These are phyloP conservation scores for Sphagnum tenellum DNA, from an alignment of 225 moss, liverwort and hornwort species.

Conservation along the genomic window DNA sequence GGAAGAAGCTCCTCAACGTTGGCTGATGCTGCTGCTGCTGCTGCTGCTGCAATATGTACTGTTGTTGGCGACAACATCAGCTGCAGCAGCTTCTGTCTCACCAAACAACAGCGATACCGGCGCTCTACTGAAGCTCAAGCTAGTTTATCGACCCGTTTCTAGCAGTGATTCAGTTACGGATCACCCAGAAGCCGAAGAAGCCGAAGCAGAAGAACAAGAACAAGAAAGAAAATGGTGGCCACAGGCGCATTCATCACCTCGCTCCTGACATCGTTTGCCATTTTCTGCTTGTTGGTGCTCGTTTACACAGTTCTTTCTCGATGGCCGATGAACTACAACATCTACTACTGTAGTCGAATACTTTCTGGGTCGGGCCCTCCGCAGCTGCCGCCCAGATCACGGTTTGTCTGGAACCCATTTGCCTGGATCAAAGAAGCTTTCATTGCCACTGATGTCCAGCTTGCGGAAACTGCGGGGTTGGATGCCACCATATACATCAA, in stretches of 20 bases:
- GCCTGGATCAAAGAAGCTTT: constrained; percentile 36
- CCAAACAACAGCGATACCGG: too few species aligned
- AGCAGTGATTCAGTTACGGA: too few species aligned
- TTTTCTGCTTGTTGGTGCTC: constrained; percentile 32
- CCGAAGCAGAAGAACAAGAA: too few species aligned
- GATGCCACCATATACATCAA: constrained; percentile 59
- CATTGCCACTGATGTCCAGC: constrained; percentile 32
- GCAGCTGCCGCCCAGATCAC: background rate
- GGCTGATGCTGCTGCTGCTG: too few species aligned
- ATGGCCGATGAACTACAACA: constrained; percentile 31
- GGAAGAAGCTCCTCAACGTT: too few species aligned
- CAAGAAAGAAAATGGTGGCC: constrained; percentile 25
- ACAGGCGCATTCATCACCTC: constrained; percentile 45
- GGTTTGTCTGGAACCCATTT: constrained; percentile 20
- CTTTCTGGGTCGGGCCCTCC: constrained; percentile 25
- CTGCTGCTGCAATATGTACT: too few species aligned
- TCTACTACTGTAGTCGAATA: constrained; percentile 39
- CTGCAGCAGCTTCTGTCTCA: too few species aligned
- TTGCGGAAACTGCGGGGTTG: constrained; percentile 32
- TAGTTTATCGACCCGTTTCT: too few species aligned
- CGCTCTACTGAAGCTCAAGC: too few species aligned
- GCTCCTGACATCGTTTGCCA: constrained; percentile 48
- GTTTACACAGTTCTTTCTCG: constrained; percentile 31
- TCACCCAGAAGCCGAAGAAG: too few species aligned
- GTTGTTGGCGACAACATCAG: too few species aligned